Evolutionary conservation across 2,329 filamentous ascomycete species (phyloP).

Genomic region (Pestalotiopsis sp.): DNA sequence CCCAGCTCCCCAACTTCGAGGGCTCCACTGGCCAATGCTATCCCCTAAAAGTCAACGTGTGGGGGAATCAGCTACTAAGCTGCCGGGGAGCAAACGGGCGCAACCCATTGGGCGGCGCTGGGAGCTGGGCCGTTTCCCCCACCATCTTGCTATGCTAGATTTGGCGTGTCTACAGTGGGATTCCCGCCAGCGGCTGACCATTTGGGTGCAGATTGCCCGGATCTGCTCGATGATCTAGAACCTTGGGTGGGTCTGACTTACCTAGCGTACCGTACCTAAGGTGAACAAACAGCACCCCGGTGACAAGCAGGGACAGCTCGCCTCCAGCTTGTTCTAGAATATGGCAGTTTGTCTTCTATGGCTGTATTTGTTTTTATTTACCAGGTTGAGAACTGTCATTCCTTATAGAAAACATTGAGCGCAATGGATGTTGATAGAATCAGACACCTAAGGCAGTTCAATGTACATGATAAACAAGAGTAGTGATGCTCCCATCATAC

Average conservation of each 20-base stretch:
- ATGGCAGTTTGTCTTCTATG: neutral
- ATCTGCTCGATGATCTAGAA: constrained; percentile 8
- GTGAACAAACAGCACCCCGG: neutral
- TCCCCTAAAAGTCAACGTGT: neutral
- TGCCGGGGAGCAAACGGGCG: neutral
- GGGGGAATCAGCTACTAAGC: neutral
- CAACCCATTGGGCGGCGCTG: neutral
- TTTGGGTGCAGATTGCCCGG: constrained; percentile 10
- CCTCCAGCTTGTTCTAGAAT: neutral
- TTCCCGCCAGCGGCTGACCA: constrained; percentile 5
- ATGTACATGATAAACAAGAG: too few relatives aligned
- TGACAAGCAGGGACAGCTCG: neutral
- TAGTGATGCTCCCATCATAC: neutral
- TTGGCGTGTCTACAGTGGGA: constrained; percentile 10
- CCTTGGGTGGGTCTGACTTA: neutral
- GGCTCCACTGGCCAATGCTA: neutral
- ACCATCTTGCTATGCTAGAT: neutral
- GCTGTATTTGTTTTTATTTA: neutral
- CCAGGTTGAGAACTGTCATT: too few relatives aligned
- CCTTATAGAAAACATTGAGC: too few relatives aligned
- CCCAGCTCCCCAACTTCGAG: too few relatives aligned
- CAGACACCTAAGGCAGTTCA: too few relatives aligned
- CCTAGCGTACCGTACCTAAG: neutral
- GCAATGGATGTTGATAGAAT: too few relatives aligned
- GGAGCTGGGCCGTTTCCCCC: neutral